Base-by-base conservation (phyloP, 2,329 filamentous ascomycete species). In the Simplicillium aogashimaense region DNA sequence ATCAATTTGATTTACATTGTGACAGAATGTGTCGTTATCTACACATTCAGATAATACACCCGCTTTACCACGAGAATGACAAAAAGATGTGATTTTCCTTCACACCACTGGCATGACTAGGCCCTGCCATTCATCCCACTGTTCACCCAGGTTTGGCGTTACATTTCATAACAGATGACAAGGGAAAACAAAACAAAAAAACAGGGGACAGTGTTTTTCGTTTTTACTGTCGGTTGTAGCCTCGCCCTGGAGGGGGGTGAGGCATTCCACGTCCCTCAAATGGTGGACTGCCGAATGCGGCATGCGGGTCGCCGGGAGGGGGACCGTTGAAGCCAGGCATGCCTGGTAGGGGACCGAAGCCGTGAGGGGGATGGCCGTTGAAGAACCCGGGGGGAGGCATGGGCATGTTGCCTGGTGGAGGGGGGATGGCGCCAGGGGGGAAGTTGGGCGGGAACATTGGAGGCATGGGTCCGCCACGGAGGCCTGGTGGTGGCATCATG, bases 401-500 rank as follows among this genome's bases (percentile, higher is more conserved):
- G 45, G 62, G 63, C 62, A 76, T 69, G 53, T 63, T 72, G n/a
- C 74, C 69, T 9, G 67, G 70, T 13, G 68, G 70, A 11, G 67
- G 67, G 7, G 63, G 63, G 53, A 70, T 64, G 15, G 58, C 61
- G 17, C 60, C 63, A 6, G 67, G 69, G 12, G 74, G 70, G 46
- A 80, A 81, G 53, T 72, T 77, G n/a, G 74, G 74, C 15, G 74
- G 74, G 50, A 74, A 79, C 65, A 78, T 77, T 45, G 69, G 71
- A 39, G 70, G 72, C 56, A 76, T 67, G 13, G 72, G 71, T 45
- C 70, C 65, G 47, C 60, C 64, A 29, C 65, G 64, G 44, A 56
- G 63, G 29, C 61, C 58, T 35, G 49, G 56, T 4, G 54, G 54
- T 12, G 54, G 57, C 43, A 80, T 32, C 13, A 13, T 15, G 30